Conservation (phyloP, 495 filamentous ascomycete genomes). For the Poronia punctata region DNA sequence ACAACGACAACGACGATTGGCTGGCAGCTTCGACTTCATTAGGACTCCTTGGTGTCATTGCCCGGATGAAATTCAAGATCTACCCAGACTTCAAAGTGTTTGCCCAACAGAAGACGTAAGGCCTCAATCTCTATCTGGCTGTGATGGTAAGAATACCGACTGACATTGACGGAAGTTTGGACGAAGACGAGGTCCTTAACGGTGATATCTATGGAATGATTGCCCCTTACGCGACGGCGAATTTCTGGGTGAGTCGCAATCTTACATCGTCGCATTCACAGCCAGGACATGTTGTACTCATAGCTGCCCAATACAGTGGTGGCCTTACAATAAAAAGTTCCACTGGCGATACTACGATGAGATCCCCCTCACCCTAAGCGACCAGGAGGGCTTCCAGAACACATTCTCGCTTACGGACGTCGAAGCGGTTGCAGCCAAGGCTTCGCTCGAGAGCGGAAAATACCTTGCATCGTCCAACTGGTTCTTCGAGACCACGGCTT, state of each 20-base stretch:
- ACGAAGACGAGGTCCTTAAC: constrained; percentile 39
- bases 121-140: too few species aligned
- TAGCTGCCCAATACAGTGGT: constrained; percentile 31
- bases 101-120: constrained; percentile 41
- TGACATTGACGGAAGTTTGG: constrained; percentile 22
- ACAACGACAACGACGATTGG: constrained; percentile 38
- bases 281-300: neutral
- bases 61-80: constrained; percentile 38
- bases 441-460: constrained; percentile 41
- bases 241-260: constrained; percentile 33
- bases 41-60: constrained; percentile 40
- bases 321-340: constrained; percentile 43
- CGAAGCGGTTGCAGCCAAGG: constrained; percentile 33
- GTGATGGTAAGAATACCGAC: neutral
- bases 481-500: constrained; percentile 42
- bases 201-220: constrained; percentile 44
- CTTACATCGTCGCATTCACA: neutral
- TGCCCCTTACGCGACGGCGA: constrained; percentile 43
- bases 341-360: constrained; percentile 45
- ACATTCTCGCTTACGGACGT: constrained; percentile 42
- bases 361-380: constrained; percentile 29
- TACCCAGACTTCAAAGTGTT: constrained; percentile 43
- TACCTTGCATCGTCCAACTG: constrained; percentile 41
- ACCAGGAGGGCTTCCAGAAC: constrained; percentile 43
- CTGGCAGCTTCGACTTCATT: constrained; percentile 42